Base-by-base conservation (phyloP, 2,329 filamentous ascomycete species). In the Xylariales sp. region DNA sequence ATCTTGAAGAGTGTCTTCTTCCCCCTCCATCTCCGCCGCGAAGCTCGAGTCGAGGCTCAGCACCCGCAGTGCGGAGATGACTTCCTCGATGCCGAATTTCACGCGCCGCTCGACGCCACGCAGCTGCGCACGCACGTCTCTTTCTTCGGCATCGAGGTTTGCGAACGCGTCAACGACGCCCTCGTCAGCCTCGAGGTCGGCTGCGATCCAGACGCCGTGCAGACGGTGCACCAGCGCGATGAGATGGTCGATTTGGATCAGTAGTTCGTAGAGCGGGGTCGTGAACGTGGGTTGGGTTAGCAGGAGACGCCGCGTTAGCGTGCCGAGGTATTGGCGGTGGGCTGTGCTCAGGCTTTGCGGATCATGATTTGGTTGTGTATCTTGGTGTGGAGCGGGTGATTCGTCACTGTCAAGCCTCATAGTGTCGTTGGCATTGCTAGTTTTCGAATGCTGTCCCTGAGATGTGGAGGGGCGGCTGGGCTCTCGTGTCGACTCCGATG, bases 341-440 rank as follows among this genome's bases (percentile, higher is more conserved):
- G 93, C 94, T 3, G 88, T 87, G 5, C 93, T 90, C 28, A 98
- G 86, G 3, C 91, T 90, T 80, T 97, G 93, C 0, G 95, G 94
- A 77, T 98, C 95, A 73, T 93, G 91, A 36, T 86, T 67, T 18
- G 64, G 67, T 71, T 73, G 63, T 53, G 70, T 32, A 62, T 50
- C 58, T 57, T 60, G 34, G 39, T 48, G 30, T 9, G 58, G 28
- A 3, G 30, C 9, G 28, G 48, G 39, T 1, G 46, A 16, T 49
- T 73, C 53, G 54, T 70, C 52, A 72, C 60, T 6, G 53, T 2
- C 23, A 3, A 46, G 41, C 53, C 49, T 72, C 64, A 48, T 50
- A 67, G 59, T 16, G 34, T 8, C 23, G 72, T 36, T n/a, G 41
- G 61, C 7, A 8, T n/a, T 8, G 14, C 16, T 49, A 2, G 7